A percentile compares a stretch with the other conserved stretches of the same genome.
These are phyloP conservation scores for Saxophila tyrrhenica DNA, from an alignment of 495 filamentous ascomycete species.

Conservation along the genomic window DNA sequence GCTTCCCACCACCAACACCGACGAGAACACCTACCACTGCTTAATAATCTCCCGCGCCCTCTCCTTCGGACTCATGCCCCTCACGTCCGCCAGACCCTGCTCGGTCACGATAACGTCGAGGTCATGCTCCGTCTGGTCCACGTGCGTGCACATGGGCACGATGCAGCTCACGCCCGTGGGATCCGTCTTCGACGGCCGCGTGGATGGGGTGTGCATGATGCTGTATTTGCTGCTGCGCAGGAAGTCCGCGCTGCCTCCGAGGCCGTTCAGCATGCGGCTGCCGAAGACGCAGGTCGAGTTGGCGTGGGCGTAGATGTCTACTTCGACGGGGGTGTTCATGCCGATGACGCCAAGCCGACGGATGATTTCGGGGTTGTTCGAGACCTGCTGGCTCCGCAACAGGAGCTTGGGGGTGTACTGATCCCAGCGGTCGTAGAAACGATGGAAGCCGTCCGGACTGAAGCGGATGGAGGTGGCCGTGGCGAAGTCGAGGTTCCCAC, in stretches of 20 bases:
- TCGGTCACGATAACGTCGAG: conserved; percentile 82
- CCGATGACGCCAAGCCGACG: conserved; percentile 76
- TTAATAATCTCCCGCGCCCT: conserved; percentile 77
- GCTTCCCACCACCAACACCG: no score
- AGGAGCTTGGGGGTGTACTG: conserved; percentile 72
- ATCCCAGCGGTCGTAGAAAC: conserved; percentile 84
- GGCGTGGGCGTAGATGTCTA: conserved; percentile 89
- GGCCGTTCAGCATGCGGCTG: conserved; percentile 81
- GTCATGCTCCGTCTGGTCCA: conserved; percentile 89
- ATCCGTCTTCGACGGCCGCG: conserved; percentile 70
- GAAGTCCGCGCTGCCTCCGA: conserved; percentile 84
- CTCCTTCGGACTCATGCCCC: conserved; percentile 70
- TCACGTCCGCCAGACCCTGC: conserved; percentile 75
- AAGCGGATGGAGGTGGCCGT: conserved; percentile 87
- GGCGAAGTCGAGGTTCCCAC: conserved; percentile 78
- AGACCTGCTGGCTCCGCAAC: conserved; percentile 75
- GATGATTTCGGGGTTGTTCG: conserved; percentile 93
- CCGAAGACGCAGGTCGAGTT: conserved; percentile 90
- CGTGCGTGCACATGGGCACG: conserved; percentile 84
- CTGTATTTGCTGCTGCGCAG: conserved; percentile 71
- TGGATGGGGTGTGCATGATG: conserved; percentile 87
- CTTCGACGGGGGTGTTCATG: conserved; percentile 93
- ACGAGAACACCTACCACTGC: conserved; percentile 45
- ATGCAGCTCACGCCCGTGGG: conserved; percentile 77
- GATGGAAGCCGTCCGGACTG: conserved; percentile 81